phyloP scores from a whole-genome alignment of 2,329 filamentous ascomycete species.

The Stenocarpella maydis region DNA sequence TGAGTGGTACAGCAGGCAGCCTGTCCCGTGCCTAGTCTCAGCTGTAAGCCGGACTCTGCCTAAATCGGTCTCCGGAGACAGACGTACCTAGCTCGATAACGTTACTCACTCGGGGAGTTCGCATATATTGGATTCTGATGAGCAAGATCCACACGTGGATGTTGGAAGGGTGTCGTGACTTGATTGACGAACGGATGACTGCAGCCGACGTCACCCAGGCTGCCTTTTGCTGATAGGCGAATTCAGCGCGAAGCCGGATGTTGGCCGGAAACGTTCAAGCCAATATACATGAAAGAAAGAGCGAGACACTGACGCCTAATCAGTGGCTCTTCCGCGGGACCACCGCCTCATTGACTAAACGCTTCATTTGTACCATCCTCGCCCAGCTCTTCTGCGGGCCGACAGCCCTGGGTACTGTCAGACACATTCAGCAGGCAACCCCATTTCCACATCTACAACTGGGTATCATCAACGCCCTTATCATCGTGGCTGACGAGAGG shows the following conservation, averaged over 20 bases:
- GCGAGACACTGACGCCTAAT: not conserved
- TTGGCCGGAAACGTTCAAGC: not conserved
- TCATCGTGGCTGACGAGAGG: not conserved
- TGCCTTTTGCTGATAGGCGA: not conserved
- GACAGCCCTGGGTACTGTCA: not conserved
- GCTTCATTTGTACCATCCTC: not conserved
- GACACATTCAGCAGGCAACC: not conserved
- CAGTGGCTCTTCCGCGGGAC: not conserved
- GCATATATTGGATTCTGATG: conserved; percentile 7
- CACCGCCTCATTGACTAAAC: not conserved
- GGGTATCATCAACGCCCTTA: not conserved
- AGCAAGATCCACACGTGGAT: conserved; percentile 6
- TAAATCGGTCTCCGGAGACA: conserved; percentile 26
- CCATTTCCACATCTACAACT: not conserved
- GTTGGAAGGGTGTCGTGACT: not conserved
- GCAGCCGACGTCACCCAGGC: conserved; percentile 8
- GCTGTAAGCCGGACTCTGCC: conserved; percentile 15
- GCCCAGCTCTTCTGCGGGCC: conserved; percentile 5
- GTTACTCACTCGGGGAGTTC: conserved; percentile 9
- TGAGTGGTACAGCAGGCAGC: no score
- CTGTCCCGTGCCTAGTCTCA: conserved; percentile 15
- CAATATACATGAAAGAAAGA: not conserved
- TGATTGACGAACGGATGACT: not conserved
- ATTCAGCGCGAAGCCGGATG: conserved; percentile 2
- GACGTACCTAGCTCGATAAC: conserved; percentile 10